phyloP scores from a whole-genome alignment of 352 stramenopile species.

The Pythium graminicola region DNA sequence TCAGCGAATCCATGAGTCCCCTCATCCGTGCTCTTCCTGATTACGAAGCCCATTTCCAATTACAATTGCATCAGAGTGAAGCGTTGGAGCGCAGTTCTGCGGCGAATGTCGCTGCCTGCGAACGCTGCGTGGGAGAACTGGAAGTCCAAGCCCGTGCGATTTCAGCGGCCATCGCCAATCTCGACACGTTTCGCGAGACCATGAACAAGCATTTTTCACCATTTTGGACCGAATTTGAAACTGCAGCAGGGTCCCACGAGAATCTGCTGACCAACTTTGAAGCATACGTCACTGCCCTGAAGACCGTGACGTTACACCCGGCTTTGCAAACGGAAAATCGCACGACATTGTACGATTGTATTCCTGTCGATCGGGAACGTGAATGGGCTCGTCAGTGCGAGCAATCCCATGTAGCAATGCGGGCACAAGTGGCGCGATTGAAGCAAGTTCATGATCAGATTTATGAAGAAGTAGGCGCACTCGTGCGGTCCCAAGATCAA shows the following conservation, averaged over 20 bases:
- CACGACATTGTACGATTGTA: constrained; percentile 76
- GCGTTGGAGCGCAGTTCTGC: constrained; percentile 43
- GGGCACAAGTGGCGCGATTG: constrained; percentile 52
- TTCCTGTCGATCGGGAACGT: constrained; percentile 72
- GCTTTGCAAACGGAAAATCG: constrained; percentile 43
- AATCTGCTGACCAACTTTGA: constrained; percentile 67
- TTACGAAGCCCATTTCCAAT: constrained; percentile 77
- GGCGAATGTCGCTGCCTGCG: constrained; percentile 52
- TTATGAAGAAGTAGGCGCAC: constrained; percentile 45
- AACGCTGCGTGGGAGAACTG: constrained; percentile 44
- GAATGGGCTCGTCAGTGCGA: constrained; percentile 74
- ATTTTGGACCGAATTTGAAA: constrained; percentile 76
- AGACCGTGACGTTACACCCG: constrained; percentile 57
- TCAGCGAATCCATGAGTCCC: constrained; percentile 75
- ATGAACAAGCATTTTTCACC: constrained; percentile 79
- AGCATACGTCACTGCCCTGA: constrained; percentile 45
- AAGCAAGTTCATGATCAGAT: constrained; percentile 65
- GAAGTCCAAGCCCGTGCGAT: constrained; percentile 69
- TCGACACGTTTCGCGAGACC: constrained; percentile 62
- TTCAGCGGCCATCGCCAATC: constrained; percentile 60
- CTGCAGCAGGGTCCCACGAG: constrained; percentile 46
- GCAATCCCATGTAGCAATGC: constrained; percentile 66
- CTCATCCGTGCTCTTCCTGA: constrained; percentile 71
- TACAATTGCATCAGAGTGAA: constrained; percentile 65
- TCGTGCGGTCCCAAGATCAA: constrained; percentile 40